Base-by-base conservation (phyloP, 2,329 filamentous ascomycete species). In the Alternaria sp. region DNA sequence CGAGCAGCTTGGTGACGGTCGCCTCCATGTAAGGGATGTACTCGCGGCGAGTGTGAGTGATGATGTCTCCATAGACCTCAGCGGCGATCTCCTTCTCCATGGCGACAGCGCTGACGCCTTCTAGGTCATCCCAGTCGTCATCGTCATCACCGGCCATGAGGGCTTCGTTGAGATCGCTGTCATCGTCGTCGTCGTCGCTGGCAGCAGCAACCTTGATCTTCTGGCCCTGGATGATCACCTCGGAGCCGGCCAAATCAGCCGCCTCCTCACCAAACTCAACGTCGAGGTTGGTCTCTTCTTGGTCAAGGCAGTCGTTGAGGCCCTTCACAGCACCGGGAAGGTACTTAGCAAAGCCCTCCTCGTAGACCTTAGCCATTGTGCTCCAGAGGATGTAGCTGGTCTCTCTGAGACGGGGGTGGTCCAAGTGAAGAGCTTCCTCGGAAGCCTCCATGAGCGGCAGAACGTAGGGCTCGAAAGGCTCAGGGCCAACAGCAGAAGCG, bases 351-450 rank as follows among this genome's bases (percentile, higher is more conserved):
- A 96, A 94, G 56, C 93, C 85, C 74, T 92, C 91, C 72, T 91
- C 90, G 80, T 98, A 98, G 10, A 98, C 93, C 83, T 96, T 96
- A 64, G 94, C 91, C 76, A 99, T 89, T 41, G 92, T 93, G 67
- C 92, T 93, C 94, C 95, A 99, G 56, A 99, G 86, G 64, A 98
- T 96, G 82, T 97, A 99, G 78, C 93, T 97, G 64, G 93, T 97
- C 84, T 99, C 95, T 80, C 93, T 92, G 53, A 98, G 88, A 59
- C 94, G 88, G 43, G 94, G 92, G 81, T 97, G 94, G 71, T 93
- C 94, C 3, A 99, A 89, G 70, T 91, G 85, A 2, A 98, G 86
- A 57, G 92, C 94, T 80, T 97, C 94, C 81, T 97, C 94, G 68
- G 92, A 97, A 14, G 94, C 91, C 73, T 90, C 86, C 92, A 99